Conservation (phyloP, 345 rosid species). For the Populus deltoides region DNA sequence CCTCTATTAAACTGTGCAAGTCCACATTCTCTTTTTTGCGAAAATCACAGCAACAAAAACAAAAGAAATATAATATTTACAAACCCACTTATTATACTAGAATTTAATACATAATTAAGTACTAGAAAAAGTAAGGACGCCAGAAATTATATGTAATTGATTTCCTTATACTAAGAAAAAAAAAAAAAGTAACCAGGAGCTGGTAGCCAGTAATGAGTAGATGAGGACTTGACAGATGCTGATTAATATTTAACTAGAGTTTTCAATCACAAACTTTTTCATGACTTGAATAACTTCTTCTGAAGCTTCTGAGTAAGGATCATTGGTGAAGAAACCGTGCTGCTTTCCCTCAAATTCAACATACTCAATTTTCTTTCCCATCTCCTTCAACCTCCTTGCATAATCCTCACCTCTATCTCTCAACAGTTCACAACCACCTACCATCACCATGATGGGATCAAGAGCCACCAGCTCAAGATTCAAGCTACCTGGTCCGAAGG, state of each 20-base stretch:
- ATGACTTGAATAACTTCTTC: conserved; percentile 39
- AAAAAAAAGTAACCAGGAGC: no score
- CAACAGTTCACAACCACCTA: conserved; percentile 58
- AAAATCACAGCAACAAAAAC: no score
- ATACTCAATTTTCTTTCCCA: conserved; percentile 56
- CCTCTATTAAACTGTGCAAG: no score
- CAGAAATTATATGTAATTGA: no score
- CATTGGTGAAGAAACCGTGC: conserved; percentile 66
- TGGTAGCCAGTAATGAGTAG: neutral
- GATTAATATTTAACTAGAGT: neutral
- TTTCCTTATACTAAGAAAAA: no score
- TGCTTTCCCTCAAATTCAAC: conserved; percentile 58
- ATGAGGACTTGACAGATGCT: neutral
- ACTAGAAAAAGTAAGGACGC: no score
- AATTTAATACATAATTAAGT: no score
- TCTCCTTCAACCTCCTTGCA: conserved; percentile 45
- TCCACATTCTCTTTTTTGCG: no score
- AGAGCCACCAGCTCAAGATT: conserved; percentile 38
- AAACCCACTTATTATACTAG: no score
- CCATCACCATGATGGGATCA: conserved; percentile 65
- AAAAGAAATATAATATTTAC: no score
- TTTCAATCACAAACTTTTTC: conserved; percentile 38
- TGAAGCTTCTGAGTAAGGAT: conserved; percentile 50
- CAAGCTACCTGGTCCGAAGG: conserved; percentile 66
- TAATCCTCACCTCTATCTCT: conserved; percentile 72